A percentile compares a stretch with the other conserved stretches of the same genome.
phyloP scores from a whole-genome alignment of 257 asterid species.

The Jasminum sambac region DNA sequence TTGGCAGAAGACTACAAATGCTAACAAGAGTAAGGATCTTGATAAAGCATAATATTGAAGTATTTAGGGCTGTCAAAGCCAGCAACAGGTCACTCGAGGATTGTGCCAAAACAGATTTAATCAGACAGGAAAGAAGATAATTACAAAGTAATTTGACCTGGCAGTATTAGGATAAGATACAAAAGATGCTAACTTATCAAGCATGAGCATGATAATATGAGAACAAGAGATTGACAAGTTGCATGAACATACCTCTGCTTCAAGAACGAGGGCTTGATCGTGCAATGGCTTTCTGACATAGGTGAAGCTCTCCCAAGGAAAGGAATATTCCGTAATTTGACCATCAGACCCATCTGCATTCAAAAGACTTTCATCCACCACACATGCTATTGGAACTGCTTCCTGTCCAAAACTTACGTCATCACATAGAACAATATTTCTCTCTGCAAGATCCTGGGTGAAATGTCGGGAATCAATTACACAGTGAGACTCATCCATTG shows the following conservation, averaged over 20 bases:
- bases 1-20: slow-evolving; percentile 13
- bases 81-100: not conserved
- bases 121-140: slow-evolving; percentile 8
- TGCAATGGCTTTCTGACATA: slow-evolving; percentile 74
- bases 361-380: slow-evolving; percentile 85
- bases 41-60: not conserved
- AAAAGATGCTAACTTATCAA: slow-evolving; percentile 11
- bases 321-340: slow-evolving; percentile 54
- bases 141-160: not conserved
- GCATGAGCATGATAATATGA: slow-evolving; percentile 11
- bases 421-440: slow-evolving; percentile 73
- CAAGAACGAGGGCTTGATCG: slow-evolving; percentile 61
- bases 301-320: slow-evolving; percentile 97
- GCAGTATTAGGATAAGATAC: not conserved
- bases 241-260: slow-evolving; percentile 59
- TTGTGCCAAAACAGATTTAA: not conserved
- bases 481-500: slow-evolving; percentile 81
- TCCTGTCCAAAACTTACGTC: slow-evolving; percentile 93
- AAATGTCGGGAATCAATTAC: slow-evolving; percentile 84
- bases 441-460: slow-evolving; percentile 78
- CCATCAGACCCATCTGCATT: slow-evolving; percentile 87
- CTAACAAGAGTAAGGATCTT: not conserved
- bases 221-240: slow-evolving; percentile 15
- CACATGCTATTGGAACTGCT: slow-evolving; percentile 84
- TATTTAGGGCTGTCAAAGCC: slow-evolving; percentile 2